Conservation (phyloP, 257 asterid genomes). For the Eustoma russellianum region DNA sequence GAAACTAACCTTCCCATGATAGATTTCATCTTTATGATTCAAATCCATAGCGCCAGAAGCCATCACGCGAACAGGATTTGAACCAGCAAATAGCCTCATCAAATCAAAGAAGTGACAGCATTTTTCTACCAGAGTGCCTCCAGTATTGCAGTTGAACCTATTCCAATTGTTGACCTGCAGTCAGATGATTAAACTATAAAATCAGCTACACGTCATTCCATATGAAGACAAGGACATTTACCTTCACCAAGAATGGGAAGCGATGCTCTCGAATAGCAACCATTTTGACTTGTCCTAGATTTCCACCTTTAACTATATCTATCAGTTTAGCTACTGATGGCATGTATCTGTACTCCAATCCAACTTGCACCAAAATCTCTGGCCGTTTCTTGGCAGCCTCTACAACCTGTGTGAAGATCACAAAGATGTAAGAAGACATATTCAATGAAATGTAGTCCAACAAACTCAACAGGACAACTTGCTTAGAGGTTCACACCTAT, state of each 20-base stretch:
- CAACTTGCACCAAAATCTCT: conserved; percentile 75
- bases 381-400: conserved; percentile 68
- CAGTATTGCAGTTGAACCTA: conserved; percentile 80
- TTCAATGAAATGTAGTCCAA: no score
- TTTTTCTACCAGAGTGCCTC: conserved; percentile 96
- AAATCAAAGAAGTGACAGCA: conserved; percentile 98
- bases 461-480: neutral
- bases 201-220: neutral
- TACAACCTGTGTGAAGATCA: conserved; percentile 35
- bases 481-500: neutral
- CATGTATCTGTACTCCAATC: conserved; percentile 93
- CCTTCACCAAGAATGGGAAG: conserved; percentile 93
- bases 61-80: conserved; percentile 80
- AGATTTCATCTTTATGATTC: conserved; percentile 80
- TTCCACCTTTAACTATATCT: conserved; percentile 62
- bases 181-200: conserved; percentile 3
- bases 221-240: conserved; percentile 10
- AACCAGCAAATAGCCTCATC: conserved; percentile 76
- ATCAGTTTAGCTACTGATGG: conserved; percentile 89
- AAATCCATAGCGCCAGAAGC: conserved; percentile 93
- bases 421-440: no score
- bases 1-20: conserved; percentile 60
- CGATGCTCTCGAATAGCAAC: conserved; percentile 92
- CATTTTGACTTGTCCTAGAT: conserved; percentile 71
- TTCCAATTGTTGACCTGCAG: conserved; percentile 86